These are phyloP conservation scores for Haplosporangium gracile DNA, from an alignment of 192 early-diverging fungal genomes.

Conservation along the genomic window DNA sequence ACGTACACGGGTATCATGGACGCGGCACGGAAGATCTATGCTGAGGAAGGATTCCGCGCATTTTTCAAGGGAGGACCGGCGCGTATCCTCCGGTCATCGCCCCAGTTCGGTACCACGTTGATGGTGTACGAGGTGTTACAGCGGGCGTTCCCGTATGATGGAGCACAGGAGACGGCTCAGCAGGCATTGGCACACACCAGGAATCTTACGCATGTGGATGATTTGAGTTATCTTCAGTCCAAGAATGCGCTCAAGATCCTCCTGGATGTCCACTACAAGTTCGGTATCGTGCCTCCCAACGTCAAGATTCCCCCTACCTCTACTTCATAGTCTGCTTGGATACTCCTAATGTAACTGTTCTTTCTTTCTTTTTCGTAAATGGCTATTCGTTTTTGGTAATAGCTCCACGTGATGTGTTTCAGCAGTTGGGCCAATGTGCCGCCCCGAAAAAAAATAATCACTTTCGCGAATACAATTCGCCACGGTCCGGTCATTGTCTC, in stretches of 20 bases:
- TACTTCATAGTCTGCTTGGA: not conserved
- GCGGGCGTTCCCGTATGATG: constrained; percentile 67
- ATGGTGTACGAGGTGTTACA: constrained; percentile 94
- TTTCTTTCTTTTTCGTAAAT: too few relatives aligned
- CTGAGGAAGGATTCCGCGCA: constrained; percentile 92
- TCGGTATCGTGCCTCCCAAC: constrained; percentile 49
- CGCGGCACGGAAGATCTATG: constrained; percentile 87
- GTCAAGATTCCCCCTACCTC: constrained; percentile 22
- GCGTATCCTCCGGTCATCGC: constrained; percentile 89
- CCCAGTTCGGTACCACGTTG: constrained; percentile 96
- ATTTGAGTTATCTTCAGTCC: constrained; percentile 59
- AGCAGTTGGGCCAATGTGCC: too few relatives aligned
- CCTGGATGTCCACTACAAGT: constrained; percentile 59
- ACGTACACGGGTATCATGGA: constrained; percentile 88
- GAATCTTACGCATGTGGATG: constrained; percentile 23
- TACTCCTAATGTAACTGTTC: too few relatives aligned
- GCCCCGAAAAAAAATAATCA: too few relatives aligned
- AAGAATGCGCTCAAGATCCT: constrained; percentile 71
- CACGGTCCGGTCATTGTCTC: not conserved
- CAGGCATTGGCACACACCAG: constrained; percentile 28
- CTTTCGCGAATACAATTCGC: too few relatives aligned
- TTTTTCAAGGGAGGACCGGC: constrained; percentile 98
- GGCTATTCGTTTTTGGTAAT: too few relatives aligned
- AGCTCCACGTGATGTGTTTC: too few relatives aligned
- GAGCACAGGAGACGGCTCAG: constrained; percentile 30